These are phyloP conservation scores for Sophora flavescens DNA, from an alignment of 306 rosid species.

Conservation along the genomic window DNA sequence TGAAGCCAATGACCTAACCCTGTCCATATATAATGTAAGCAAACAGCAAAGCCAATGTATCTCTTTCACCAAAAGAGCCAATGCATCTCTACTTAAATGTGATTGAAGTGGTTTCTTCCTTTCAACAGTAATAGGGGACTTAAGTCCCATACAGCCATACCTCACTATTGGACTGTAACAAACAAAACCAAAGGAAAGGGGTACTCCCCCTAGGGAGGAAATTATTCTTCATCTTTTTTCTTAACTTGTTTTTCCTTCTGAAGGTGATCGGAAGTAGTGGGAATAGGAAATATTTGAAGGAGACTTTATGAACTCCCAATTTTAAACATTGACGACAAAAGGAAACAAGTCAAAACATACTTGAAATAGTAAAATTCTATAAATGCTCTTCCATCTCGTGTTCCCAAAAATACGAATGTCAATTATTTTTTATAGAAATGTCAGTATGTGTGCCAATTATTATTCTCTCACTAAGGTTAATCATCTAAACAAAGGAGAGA, in stretches of 20 bases:
- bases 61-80: background rate
- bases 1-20: background rate
- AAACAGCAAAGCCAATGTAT: background rate
- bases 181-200: background rate
- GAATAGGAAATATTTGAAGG: background rate
- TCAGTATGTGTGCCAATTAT: background rate
- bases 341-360: background rate
- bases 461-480: background rate
- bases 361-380: background rate
- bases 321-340: background rate
- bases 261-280: background rate
- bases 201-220: background rate
- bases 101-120: background rate
- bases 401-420: background rate
- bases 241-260: constrained; percentile 8
- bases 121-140: background rate
- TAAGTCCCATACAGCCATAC: background rate
- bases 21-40: background rate
- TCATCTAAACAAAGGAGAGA: constrained; percentile 7
- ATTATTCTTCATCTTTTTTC: background rate
- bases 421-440: background rate
- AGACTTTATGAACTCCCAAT: background rate
- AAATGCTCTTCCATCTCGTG: background rate
- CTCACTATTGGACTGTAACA: background rate
- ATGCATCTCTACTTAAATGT: background rate